Evolutionary conservation across 2,329 filamentous ascomycete genomes (phyloP), one percentile per base, ranked within the genome.

Genomic region (Paramyrothecium sp.): DNA sequence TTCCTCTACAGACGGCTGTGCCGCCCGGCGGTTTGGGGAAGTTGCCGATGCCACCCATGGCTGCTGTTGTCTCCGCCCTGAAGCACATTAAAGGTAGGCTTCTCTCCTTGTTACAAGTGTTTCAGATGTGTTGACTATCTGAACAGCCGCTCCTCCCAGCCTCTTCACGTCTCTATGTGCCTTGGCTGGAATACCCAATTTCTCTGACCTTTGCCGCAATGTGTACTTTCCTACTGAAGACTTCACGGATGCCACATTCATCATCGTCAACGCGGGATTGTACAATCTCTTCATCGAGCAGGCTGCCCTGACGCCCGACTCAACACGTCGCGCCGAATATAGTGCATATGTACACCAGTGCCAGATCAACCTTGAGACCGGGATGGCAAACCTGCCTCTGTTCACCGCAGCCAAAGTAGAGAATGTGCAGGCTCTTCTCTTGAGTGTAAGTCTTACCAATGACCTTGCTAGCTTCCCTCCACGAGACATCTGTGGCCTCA

Each of bases 341-440:
- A 68, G 72, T 41, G 63, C 67, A 3, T 75, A 76, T 54, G 69
- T 74, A 52, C 66, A 72, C 41, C 67, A 77, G 57, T 81, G 78
- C 58, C 75, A 76, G 47, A 71, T 74, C 54, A 83, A 83, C 56
- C 65, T 83, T 19, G 80, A 83, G 64, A 81, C 79, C 11, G 75
- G 75, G 3, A 67, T 83, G 2, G 74, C 77, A 30, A 78, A 81
- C 61, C 72, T 87, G 56, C 81, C 81, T 12, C 71, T 89, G 22
- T 77, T 88, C 61, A 72, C 86, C 64, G 81, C 84, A 2, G 76
- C 83, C 22, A 82, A 74, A 26, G 69, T 78, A 41, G 72, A 82
- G 60, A 87, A 81, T 48, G 78, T 88, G 20, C 79, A 86, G 60
- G 83, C 85, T 12, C 73, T 89, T 3, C 64, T 83, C n/a, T 70